These are phyloP conservation scores for Penicillium sp. DNA, from an alignment of 2,329 filamentous ascomycete species.

Conservation along the genomic window DNA sequence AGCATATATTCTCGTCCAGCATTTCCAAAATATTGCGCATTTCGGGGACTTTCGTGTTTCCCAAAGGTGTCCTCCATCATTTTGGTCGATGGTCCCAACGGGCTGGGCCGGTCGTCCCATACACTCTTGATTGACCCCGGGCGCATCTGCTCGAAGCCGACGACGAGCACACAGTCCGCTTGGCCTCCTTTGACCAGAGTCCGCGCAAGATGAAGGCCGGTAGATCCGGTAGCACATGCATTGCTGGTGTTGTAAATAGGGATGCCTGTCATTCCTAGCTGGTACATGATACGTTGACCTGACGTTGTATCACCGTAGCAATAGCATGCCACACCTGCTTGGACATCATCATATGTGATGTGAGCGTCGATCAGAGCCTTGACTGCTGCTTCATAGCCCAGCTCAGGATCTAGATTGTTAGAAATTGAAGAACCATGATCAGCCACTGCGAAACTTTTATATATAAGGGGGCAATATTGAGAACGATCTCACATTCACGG, in stretches of 20 bases:
- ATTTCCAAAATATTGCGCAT: slow-evolving; percentile 93
- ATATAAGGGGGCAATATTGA: too few relatives aligned
- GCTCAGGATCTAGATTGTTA: slow-evolving; percentile 50
- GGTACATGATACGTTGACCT: slow-evolving; percentile 95
- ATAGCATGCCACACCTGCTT: slow-evolving; percentile 91
- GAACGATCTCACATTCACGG: slow-evolving; percentile 71
- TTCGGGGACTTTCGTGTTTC: slow-evolving; percentile 74
- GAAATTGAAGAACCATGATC: neutral
- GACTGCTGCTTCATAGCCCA: slow-evolving; percentile 86
- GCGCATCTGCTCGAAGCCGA: slow-evolving; percentile 98
- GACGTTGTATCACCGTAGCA: slow-evolving; percentile 94
- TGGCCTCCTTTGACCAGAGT: slow-evolving; percentile 75
- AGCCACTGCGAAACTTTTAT: neutral
- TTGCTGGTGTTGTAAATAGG: slow-evolving; percentile 98
- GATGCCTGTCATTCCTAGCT: slow-evolving; percentile 95
- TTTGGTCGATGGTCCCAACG: slow-evolving; percentile 66
- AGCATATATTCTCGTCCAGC: slow-evolving; percentile 93
- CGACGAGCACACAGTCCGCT: slow-evolving; percentile 84
- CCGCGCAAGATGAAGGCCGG: slow-evolving; percentile 78
- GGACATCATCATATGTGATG: slow-evolving; percentile 94
- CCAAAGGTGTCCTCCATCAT: slow-evolving; percentile 84
- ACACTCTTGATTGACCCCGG: slow-evolving; percentile 76
- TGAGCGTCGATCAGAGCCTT: slow-evolving; percentile 74
- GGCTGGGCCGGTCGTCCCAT: slow-evolving; percentile 81
- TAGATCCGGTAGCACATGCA: slow-evolving; percentile 92